Base-by-base conservation (phyloP, 2,329 filamentous ascomycete species). In the Penicillium sp. region DNA sequence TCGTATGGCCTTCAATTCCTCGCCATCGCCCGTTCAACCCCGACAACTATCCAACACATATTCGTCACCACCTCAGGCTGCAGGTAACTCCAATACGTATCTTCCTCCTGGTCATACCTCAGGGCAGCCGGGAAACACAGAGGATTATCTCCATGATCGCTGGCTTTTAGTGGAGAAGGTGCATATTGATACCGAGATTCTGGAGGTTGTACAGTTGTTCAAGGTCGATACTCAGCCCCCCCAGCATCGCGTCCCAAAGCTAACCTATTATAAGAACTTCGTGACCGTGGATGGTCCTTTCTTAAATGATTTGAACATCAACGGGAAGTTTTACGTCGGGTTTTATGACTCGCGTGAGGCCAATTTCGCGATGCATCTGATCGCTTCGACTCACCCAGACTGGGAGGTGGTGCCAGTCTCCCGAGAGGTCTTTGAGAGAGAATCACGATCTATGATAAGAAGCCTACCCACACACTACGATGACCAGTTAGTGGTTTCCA, bases 291-390 rank as follows among this genome's bases (percentile, higher is more conserved):
- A 38, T 14, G 46, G 46, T 2, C 46, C 46, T 11, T 36, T 34
- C 15, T 8, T 36, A 16, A 17, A 29, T 14, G 41, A 37, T 2
- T 17, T 47, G 20, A 43, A 36, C 17, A 28, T 32, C 10, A 36
- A 21, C 9, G 46, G 46, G 15, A 23, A 19, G 2, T 41, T 46
- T 16, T 33, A 31, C 19, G 16, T 49, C n/a, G 34, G 30, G 0
- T 44, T 49, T 17, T 17, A 21, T 2, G 43, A 49, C 14, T 15
- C 34, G 7, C n/a, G 34, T 4, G 39, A 48, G 3, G 36, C 36
- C 5, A 16, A 30, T 6, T 10, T 13, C 13, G 25, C 17, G 2
- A 10, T 27, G 2, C 15, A 19, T 15, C 23, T 14, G 4, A 21
- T 36, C 9, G 13, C 4, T n/a, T 17, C 7, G 10, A 13, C 14